A percentile compares a stretch with the other conserved stretches of the same genome.
phyloP scores from a whole-genome alignment of 2,329 filamentous ascomycete species.

The Penicillium sp. region DNA sequence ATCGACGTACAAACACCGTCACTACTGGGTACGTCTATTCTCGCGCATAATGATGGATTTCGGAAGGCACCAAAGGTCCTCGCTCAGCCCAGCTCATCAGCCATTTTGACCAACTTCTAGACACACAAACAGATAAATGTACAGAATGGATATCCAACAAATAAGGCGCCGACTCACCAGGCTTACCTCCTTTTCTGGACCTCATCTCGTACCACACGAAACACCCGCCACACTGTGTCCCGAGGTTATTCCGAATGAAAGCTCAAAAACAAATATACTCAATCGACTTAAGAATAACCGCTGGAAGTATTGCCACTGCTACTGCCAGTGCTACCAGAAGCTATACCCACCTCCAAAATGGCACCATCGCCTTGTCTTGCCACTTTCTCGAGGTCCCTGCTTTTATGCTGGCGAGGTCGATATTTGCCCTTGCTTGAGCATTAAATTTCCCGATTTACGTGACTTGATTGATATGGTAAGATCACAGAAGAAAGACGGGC shows the following conservation, averaged over 20 bases:
- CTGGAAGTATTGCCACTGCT: not conserved
- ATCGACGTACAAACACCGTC: not conserved
- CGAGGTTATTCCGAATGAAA: not conserved
- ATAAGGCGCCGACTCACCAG: too few species aligned
- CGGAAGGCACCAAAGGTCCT: not conserved
- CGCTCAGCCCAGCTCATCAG: not conserved
- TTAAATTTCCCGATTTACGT: not conserved
- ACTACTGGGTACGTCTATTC: not conserved
- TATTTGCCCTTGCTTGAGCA: not conserved
- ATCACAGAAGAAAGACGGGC: not conserved
- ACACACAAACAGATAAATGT: not conserved
- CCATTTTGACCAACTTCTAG: not conserved
- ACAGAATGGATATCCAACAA: not conserved
- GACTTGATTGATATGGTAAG: not conserved
- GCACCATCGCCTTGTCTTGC: not conserved
- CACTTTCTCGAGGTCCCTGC: not conserved
- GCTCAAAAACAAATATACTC: not conserved
- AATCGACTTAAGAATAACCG: not conserved
- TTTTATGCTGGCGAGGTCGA: not conserved
- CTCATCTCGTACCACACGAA: not conserved
- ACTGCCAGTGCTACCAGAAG: not conserved
- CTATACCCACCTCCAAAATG: not conserved
- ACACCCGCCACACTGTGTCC: not conserved
- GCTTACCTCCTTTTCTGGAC: not conserved
- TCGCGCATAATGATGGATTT: too few species aligned